Evolutionary conservation across 345 rosid genomes (phyloP), one percentile per base, ranked within the genome.

Genomic region (Eucalyptus paniculata): DNA sequence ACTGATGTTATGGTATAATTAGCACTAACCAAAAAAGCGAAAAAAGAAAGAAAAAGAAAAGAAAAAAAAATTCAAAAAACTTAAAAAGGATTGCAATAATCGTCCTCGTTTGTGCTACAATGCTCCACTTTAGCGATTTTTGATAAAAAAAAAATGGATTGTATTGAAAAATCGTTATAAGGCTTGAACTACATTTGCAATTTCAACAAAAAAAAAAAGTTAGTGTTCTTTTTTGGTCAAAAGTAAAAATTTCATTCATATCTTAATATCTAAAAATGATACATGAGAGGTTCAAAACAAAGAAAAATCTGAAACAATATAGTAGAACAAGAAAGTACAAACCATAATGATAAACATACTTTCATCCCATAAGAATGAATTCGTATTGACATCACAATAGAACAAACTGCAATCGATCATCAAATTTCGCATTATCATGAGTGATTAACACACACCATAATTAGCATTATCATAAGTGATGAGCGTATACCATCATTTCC

Each of bases 301-400:
- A 56, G 30, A 56, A 23, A 23, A 56, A 56, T 56, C 30, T 0
- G 13, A 56, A 56, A 56, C 9, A 2, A 0, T 10, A 10, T 4
- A 24, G 2, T 24, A 56, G 30, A 56, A 10, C 62, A 24, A 56
- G 28, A 56, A 56, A 56, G 13, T 4, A 4, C 30, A 56, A 24
- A 56, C 13, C 3, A 1, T 56, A 1, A 11, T 56, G 30, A 56
- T 56, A 56, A 56, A 23, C 62, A 56, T 4, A 56, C 2, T 24
- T 24, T 4, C 62, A 56, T 56, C 30, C 30, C 62, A 10, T 0
- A 10, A 11, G 3, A 56, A 56, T 24, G 5, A 1, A 23, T 56
- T 5, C 3, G 0, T 24, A 2, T 56, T 0, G 6, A 3, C 30
- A 24, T 56, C 13, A 56, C 28, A 24, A 56, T 24, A 24, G 13